Percentiles rank a stretch among this genome's conserved stretches.
phyloP scores from a whole-genome alignment of 164 flowering plant species.

The Kingdonia uniflora region DNA sequence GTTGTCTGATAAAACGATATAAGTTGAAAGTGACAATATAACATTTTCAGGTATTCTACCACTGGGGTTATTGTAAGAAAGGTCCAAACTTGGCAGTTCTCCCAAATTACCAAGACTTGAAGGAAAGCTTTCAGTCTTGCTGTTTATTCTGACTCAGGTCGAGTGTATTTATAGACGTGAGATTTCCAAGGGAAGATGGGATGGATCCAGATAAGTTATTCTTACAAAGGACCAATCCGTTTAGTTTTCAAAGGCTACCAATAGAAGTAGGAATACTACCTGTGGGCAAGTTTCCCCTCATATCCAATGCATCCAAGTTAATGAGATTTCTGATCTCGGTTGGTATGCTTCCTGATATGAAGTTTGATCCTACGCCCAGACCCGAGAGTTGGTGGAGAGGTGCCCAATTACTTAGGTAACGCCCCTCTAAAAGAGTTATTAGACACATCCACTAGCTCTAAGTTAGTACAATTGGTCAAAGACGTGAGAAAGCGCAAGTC shows the following conservation, averaged over 20 bases:
- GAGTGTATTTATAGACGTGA: not conserved
- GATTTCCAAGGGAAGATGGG: not conserved
- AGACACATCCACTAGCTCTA: not conserved
- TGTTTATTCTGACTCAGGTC: not conserved
- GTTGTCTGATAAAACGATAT: not conserved
- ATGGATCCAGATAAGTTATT: not conserved
- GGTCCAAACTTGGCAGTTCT: not conserved
- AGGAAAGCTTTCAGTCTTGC: not conserved
- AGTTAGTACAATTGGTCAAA: not conserved
- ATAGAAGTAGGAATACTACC: not conserved
- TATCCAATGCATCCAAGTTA: not conserved
- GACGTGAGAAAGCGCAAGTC: conserved; percentile 4
- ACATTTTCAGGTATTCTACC: not conserved
- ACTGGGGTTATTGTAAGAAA: not conserved
- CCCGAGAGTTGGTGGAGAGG: not conserved
- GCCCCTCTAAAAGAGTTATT: not conserved
- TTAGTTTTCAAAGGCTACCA: not conserved
- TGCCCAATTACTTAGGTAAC: conserved; percentile 1
- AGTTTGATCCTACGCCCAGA: not conserved
- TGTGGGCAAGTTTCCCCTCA: not conserved
- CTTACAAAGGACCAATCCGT: not conserved
- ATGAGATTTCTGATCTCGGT: not conserved
- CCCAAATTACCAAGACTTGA: conserved; percentile 1
- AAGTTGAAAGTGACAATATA: not conserved
- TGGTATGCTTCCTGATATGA: not conserved